Percentiles rank a stretch among this genome's conserved stretches.
Evolutionary conservation across 129 eudicot genomes (phyloP).

Genomic region (Saposhnikovia divaricata): DNA sequence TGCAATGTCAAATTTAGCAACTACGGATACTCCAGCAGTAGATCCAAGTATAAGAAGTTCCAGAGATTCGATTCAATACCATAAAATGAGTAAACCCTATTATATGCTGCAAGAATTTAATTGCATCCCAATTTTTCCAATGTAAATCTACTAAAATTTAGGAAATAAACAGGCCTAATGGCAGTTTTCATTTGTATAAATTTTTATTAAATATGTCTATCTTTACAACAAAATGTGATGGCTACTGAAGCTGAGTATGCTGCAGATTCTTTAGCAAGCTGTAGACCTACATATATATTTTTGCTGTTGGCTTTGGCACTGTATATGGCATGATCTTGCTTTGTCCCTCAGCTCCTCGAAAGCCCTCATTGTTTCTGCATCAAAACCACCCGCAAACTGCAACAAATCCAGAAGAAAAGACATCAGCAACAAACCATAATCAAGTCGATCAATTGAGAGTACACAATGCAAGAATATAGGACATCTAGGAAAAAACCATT

Average conservation of each 20-base stretch:
- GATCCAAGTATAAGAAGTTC: too few species aligned
- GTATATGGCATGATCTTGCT: conserved; percentile 57
- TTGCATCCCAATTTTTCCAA: not conserved
- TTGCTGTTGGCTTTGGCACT: conserved; percentile 54
- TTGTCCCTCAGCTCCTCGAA: conserved; percentile 85
- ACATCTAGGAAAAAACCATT: not conserved
- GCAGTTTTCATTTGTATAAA: conserved; percentile 21
- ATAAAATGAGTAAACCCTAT: not conserved
- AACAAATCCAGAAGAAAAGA: not conserved
- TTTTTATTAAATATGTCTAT: conserved; percentile 7
- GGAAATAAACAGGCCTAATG: not conserved
- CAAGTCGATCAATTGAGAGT: not conserved
- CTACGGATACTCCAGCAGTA: too few species aligned
- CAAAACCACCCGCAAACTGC: conserved; percentile 98
- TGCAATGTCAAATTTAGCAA: too few species aligned
- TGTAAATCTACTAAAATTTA: not conserved
- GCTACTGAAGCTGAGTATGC: conserved; percentile 80
- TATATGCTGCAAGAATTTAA: not conserved
- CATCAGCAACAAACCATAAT: not conserved
- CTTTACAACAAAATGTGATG: conserved; percentile 45
- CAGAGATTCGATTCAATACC: conserved; percentile 29
- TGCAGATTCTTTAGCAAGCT: conserved; percentile 58
- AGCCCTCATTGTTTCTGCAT: conserved; percentile 86
- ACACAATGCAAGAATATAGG: not conserved
- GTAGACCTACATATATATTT: conserved; percentile 41